phyloP scores from a whole-genome alignment of 371 early-diverging fungal genomes.

The Actinomucor elegans region DNA sequence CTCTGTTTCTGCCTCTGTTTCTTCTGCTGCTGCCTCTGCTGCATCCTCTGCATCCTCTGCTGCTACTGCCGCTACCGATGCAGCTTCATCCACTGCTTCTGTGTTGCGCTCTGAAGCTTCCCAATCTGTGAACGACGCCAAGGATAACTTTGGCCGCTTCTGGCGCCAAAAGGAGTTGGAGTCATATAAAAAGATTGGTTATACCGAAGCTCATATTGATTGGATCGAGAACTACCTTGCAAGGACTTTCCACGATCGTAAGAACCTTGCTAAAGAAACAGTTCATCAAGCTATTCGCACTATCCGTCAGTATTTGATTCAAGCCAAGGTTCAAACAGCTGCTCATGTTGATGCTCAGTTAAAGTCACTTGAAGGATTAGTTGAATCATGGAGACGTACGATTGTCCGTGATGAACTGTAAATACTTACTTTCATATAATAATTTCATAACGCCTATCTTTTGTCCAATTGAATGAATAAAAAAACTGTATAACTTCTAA shows the following conservation, averaged over 20 bases:
- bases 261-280: conserved; percentile 28
- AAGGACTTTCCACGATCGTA: conserved; percentile 27
- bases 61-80: conserved; percentile 15
- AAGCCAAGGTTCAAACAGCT: conserved; percentile 37
- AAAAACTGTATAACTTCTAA: no score
- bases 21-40: not conserved
- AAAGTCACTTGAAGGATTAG: conserved; percentile 29
- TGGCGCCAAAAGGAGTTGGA: conserved; percentile 40
- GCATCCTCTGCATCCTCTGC: conserved; percentile 7
- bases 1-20: not conserved
- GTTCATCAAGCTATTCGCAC: conserved; percentile 26
- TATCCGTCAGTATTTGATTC: conserved; percentile 32
- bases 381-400: conserved; percentile 33
- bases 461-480: no score
- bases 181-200: conserved; percentile 37
- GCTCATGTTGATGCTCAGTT: conserved; percentile 39
- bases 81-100: conserved; percentile 27
- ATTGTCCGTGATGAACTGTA: conserved; percentile 31
- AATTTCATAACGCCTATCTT: not conserved
- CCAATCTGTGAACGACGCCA: conserved; percentile 16
- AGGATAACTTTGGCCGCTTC: conserved; percentile 30
- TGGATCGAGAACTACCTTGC: conserved; percentile 40
- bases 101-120: conserved; percentile 20
- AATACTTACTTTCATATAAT: conserved; percentile 1
- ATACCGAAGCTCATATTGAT: conserved; percentile 45